Evolutionary conservation across 139 green algal genomes (phyloP), one percentile per base, ranked within the genome.

Genomic region (Diplosphaera chodatii): DNA sequence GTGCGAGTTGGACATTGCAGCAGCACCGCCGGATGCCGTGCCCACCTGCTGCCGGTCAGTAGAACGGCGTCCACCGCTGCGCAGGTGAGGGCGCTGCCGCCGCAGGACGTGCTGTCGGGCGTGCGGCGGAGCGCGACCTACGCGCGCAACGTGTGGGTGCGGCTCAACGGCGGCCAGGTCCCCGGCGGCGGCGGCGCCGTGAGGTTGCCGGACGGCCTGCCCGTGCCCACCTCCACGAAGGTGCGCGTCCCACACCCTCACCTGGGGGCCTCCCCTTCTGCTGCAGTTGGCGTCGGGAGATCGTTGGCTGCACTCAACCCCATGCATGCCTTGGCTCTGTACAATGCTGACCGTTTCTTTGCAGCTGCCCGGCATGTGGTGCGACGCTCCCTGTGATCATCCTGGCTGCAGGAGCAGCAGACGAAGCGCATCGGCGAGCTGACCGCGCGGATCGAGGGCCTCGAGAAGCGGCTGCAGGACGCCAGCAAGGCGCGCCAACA

Each of bases 381-480:
- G n/a, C n/a, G n/a, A n/a, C n/a, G n/a, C n/a, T n/a, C n/a, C n/a
- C n/a, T n/a, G n/a, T n/a, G n/a, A n/a, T n/a, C n/a, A n/a, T n/a
- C n/a, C n/a, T n/a, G n/a, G 8, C 37, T 48, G 0, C 63, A 78
- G 64, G 79, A 85, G 64, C 65, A 82, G 56, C 75, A 70, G 55
- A 32, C 40, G 63, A 55, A 63, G 75, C 59, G 33, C 13, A 81
- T 91, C 32, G 75, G 70, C 32, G 68, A 79, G 68, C 83, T 96
- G 22, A 55, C 71, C 4, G 27, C 83, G 64, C 68, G 93, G 37
- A 77, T 95, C 20, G 89, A 93, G 70, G 68, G 40, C 3, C 78
- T 95, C 56, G 92, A 96, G 76, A 86, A 88, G 79, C 68, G 84
- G 69, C 78, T 96, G 66, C 83, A 94, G 74, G 91, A 94, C n/a